Evolutionary conservation across 202 grass and related monocot genomes (phyloP), one percentile per base, ranked within the genome.

Genomic region (Musa balbisiana): DNA sequence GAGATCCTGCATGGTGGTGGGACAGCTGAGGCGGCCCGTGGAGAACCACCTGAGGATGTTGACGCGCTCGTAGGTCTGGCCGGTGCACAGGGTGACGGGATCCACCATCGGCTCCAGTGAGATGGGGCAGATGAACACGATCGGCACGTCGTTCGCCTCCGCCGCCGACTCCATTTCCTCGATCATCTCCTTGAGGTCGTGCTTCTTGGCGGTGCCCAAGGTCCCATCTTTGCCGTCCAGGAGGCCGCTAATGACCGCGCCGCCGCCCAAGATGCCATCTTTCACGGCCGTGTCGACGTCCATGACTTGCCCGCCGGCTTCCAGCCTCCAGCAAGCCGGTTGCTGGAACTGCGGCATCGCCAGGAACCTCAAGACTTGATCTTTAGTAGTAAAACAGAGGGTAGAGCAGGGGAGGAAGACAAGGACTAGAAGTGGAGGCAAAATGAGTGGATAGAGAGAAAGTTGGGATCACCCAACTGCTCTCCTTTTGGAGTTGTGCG

Each of bases 21-120:
- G 92, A 77, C 92, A 96, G 72, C 90, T 96, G 52, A 87, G 78
- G 87, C 90, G 92, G 19, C 92, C 92, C 67, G 92, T 77, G 20
- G 90, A 85, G 1, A 96, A 79, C 92, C 92, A 96, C 10, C 83
- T 81, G 15, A 81, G 85, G 83, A 96, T 96, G 85, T 92, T 89
- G 67, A 72, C 74, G 64, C 92, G 83, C 82, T 96, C 92, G 80
- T 96, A 96, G 23, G 92, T 96, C 80, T 96, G 92, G 13, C 92
- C 92, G 52, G 92, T 96, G 90, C 92, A 96, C 51, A 96, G 92
- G 73, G 92, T 96, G 54, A 90, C 92, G 68, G 93, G 93, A 89
- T 96, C 93, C 80, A 96, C 84, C 93, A 96, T 96, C 5, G 93
- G 90, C 64, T 92, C 93, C 11, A 96, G 90, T 1, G 93, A 96